phyloP scores from a whole-genome alignment of 805 yeast species.

The Wickerhamiella parazyma region DNA sequence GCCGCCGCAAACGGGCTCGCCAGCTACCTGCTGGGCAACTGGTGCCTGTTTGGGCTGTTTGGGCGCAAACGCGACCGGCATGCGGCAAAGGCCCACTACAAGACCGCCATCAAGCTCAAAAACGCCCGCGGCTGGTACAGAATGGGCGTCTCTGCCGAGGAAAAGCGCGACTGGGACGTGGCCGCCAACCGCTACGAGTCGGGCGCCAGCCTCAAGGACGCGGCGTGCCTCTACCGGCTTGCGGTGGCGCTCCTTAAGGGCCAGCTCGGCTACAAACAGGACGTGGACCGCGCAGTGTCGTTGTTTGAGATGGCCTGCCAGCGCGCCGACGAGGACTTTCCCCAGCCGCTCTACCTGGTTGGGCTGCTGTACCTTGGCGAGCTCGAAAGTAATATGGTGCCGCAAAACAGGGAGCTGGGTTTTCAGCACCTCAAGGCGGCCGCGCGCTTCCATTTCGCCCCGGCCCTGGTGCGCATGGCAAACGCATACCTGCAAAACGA shows the following conservation, averaged over 20 bases:
- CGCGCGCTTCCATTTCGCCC: conserved; percentile 27
- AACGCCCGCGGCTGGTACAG: conserved; percentile 27
- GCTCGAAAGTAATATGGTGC: conserved; percentile 13
- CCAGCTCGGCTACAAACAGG: conserved; percentile 21
- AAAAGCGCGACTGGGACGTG: conserved; percentile 20
- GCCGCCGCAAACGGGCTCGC: conserved; percentile 17
- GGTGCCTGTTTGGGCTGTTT: conserved; percentile 22
- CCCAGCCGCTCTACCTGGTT: conserved; percentile 28
- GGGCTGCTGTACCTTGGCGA: conserved; percentile 29
- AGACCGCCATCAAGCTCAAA: conserved; percentile 24
- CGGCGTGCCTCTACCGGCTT: conserved; percentile 29
- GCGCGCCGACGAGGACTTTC: conserved; percentile 28
- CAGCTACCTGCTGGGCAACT: conserved; percentile 21
- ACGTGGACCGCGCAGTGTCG: conserved; percentile 18
- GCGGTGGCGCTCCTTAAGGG: conserved; percentile 26
- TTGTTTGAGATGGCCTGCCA: conserved; percentile 21
- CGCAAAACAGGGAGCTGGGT: conserved; percentile 14
- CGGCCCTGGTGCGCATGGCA: conserved; percentile 28
- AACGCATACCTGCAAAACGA: conserved; percentile 26
- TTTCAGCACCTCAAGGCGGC: conserved; percentile 24
- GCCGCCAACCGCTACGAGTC: conserved; percentile 25
- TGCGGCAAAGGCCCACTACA: conserved; percentile 20
- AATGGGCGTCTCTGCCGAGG: conserved; percentile 26
- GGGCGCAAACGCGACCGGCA: conserved; percentile 15
- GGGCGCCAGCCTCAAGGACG: conserved; percentile 27